Evolutionary conservation across 2,329 filamentous ascomycete species (phyloP), one percentile per base, ranked within the genome.

Genomic region (Bipolaris zeicola): DNA sequence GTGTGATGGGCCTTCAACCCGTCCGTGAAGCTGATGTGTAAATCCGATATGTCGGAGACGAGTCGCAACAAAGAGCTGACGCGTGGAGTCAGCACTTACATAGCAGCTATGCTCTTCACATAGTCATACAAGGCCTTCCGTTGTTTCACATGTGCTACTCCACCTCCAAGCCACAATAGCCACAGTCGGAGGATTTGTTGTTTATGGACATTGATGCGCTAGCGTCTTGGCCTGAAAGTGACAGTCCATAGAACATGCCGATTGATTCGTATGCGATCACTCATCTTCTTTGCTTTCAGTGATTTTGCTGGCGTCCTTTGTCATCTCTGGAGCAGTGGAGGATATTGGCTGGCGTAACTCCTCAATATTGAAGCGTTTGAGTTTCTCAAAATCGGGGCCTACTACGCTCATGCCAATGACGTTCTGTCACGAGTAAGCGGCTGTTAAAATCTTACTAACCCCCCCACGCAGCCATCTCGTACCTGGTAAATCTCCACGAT

Each of bases 401-500:
- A 95, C 89, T 33, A 95, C 90, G 61, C 89, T 91, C 80, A 95
- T 88, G 20, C 91, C 90, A 68, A 88, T 89, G 38, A 91, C 83
- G 52, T 86, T 87, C 89, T 93, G 65, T 58, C 41, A 10, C 18
- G 31, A 52, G 55, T 71, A 39, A 74, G 67, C 57, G 56, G 39
- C 52, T 58, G 53, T 58, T 42, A 57, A 44, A 18, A 61, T 54
- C 24, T 50, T 26, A 53, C 52, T 36, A 42, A 36, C 22, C 31
- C 14, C 7, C 7, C 31, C 10, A 44, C 44, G 44, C 55, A 41
- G 47, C 62, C 56, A 59, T 71, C 81, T 82, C 81, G 65, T 82
- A 91, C 90, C 84, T 92, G 87, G 74, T 89, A 94, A 54, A 95
- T 83, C 67, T 95, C 90, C 54, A 95, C 86, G 59, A 94, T 77